phyloP scores from a whole-genome alignment of 257 asterid genomes.

The Solanum chiquidenum region DNA sequence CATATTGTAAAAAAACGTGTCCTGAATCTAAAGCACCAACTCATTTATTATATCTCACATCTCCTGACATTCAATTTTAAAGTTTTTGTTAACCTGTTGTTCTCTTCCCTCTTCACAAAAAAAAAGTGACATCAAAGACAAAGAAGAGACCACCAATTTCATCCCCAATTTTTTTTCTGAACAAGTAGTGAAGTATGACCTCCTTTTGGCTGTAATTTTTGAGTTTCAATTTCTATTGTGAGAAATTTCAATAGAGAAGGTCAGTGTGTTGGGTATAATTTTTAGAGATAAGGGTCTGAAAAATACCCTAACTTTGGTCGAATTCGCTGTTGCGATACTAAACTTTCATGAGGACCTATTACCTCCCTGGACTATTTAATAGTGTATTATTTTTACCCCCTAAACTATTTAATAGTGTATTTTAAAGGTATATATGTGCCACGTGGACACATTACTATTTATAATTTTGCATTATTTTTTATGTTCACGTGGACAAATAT shows the following conservation, averaged over 20 bases:
- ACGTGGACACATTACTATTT: too few relatives aligned
- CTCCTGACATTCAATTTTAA: neutral
- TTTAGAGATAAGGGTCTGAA: too few relatives aligned
- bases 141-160: neutral
- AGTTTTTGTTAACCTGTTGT: neutral
- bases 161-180: neutral
- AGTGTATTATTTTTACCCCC: too few relatives aligned
- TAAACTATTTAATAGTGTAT: too few relatives aligned
- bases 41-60: too few relatives aligned
- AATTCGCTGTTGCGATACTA: too few relatives aligned
- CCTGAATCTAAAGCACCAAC: neutral
- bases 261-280: neutral
- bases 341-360: too few relatives aligned
- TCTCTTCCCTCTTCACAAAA: neutral
- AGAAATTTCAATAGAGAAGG: neutral
- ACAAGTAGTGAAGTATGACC: neutral
- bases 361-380: too few relatives aligned
- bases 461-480: too few relatives aligned
- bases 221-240: neutral
- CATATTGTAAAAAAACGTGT: neutral
- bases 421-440: too few relatives aligned
- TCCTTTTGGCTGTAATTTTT: neutral
- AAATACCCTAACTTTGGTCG: too few relatives aligned
- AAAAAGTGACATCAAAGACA: neutral
- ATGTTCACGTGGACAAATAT: too few relatives aligned